Evolutionary conservation across 176 grass and related monocot genomes (phyloP), one percentile per base, ranked within the genome.

Genomic region (Carex myosuroides): DNA sequence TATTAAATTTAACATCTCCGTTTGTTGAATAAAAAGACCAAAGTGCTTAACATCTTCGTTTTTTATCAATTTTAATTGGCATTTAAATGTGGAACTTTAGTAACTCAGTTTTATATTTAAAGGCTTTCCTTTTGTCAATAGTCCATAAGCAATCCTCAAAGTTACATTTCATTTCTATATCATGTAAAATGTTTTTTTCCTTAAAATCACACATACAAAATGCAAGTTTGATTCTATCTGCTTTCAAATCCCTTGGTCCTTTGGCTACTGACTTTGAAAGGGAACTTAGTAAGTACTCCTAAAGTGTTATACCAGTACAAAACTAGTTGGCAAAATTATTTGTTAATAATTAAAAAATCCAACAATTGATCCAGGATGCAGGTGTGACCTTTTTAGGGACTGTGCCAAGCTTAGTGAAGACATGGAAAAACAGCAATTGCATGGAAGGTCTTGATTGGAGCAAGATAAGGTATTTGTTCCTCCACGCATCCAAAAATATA

Each of bases 331-430:
- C 12, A 22, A 56, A 54, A 21, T 20, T 50, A 24, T 50, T 76
- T 52, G 44, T 24, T 29, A 55, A 52, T 52, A 26, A 74, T 24
- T 50, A 50, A 24, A 76, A 76, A 30, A 30, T 55, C 72, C 52
- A 76, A 76, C 54, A 54, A 16, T 2, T 16, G 52, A 54, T 87
- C 35, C 87, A 98, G 95, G 95, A 98, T 95, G 95, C 95, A 79
- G 83, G 70, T 72, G 92, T 98, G 73, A 95, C 76, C 48, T 60
- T 93, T 46, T 89, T 98, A 77, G 95, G 95, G 88, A 86, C 76
- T 29, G 92, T 98, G 18, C 95, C 95, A 75, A 98, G 91, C 91
- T 74, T 98, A 73, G 87, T 95, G 64, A 95, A 98, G 80, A 89
- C 89, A 35, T 98, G 95, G 92, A 98, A 95, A 84, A 73, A 60